Base-by-base conservation (phyloP, 2,329 filamentous ascomycete species). In the Botryotinia calthae region DNA sequence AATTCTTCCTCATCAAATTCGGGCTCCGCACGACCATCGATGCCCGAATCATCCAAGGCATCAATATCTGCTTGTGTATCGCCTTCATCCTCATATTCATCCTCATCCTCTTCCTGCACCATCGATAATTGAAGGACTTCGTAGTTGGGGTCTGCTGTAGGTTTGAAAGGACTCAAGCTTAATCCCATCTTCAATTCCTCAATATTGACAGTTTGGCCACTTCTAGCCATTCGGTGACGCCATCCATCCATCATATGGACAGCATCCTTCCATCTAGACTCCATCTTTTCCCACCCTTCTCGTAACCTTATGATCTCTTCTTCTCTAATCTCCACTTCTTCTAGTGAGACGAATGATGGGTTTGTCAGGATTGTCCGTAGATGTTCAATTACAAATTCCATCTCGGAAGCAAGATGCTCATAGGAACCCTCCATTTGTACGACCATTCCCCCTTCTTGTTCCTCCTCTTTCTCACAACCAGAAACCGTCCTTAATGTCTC, bases 301-400 rank as follows among this genome's bases (percentile, higher is more conserved):
- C 93, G 90, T 65, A 99, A 85, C 69, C 93, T 88, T 70, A 88
- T 87, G 76, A 99, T 98, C 81, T 98, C 95, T 74, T 97, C 92
- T 76, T 99, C 95, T 71, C 95, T 90, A n/a, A 94, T 84, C 79
- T 97, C 91, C 2, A 99, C 94, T 81, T 98, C 96, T 78, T 98
- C 96, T 34, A 98, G 89, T 0, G 95, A 93, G 22, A 98, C 96
- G 81, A 98, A 99, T 3, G 95, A 97, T 1, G 96, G 96, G 79
- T 98, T 98, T 14, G 94, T 98, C 62, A 99, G 86, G 54, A 99
- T 88, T 3, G 88, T 91, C 76, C 92, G 89, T 76, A 99, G 87
- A 79, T 97, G 94, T 48, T 92, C 89, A 74, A 98, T 86, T 16
- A 97, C 90, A 10, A 85, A 85, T 70, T 95, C 91, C 83, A 98